These are phyloP conservation scores for Aspergillus sp. DNA, from an alignment of 2,329 filamentous ascomycete species.

Conservation along the genomic window DNA sequence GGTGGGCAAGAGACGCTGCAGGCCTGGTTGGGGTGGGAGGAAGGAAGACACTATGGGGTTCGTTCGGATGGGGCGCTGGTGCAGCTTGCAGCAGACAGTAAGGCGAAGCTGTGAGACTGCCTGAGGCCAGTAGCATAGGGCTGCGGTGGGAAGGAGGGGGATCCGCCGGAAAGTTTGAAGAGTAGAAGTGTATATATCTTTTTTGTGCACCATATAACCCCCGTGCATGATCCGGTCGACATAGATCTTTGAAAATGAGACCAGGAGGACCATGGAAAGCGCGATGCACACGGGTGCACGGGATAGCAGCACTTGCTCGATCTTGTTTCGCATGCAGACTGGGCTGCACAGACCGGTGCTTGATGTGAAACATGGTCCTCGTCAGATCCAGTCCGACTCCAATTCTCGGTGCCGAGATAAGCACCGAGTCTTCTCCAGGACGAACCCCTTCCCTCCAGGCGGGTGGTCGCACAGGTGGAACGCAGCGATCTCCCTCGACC, in stretches of 20 bases:
- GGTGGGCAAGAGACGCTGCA: conserved; percentile 70
- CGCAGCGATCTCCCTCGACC: neutral
- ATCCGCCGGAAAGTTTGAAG: neutral
- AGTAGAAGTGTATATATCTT: neutral
- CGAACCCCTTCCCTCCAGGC: neutral
- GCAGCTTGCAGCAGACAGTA: conserved; percentile 40
- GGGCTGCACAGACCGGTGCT: neutral
- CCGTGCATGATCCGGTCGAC: neutral
- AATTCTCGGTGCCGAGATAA: neutral
- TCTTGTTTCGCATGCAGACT: neutral
- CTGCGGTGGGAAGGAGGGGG: neutral
- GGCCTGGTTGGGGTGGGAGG: conserved; percentile 75
- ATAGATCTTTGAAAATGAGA: neutral
- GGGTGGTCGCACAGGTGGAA: neutral
- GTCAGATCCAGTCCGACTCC: neutral
- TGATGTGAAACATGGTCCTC: neutral
- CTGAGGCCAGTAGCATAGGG: neutral
- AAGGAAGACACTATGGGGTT: conserved; percentile 69
- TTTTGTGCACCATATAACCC: neutral
- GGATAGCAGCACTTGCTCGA: neutral
- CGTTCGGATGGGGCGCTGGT: conserved; percentile 60
- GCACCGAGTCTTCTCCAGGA: neutral
- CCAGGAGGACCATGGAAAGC: neutral
- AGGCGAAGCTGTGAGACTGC: conserved; percentile 21
- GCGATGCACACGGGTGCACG: neutral